Percentiles rank a stretch among this genome's conserved stretches.
phyloP scores from a whole-genome alignment of 1,139 yeast genomes.

The Zygotorulaspora mrakii region DNA sequence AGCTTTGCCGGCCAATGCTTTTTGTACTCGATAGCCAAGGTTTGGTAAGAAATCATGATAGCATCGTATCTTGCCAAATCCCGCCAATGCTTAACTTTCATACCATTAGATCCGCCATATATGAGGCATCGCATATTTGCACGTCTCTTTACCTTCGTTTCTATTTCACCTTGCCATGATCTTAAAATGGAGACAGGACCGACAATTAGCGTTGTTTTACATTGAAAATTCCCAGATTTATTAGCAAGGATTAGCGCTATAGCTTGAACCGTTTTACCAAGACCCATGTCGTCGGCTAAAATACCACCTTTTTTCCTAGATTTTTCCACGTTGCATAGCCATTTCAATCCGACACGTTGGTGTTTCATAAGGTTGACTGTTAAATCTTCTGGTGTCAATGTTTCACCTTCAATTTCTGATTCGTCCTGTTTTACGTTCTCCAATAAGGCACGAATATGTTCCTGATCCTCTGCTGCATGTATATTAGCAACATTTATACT shows the following conservation, averaged over 20 bases:
- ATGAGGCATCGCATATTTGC: constrained; percentile 49
- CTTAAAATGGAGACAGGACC: constrained; percentile 80
- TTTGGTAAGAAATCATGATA: constrained; percentile 70
- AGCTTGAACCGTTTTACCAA: constrained; percentile 87
- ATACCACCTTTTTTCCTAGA: constrained; percentile 67
- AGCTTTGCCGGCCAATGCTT: constrained; percentile 45
- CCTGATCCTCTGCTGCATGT: constrained; percentile 43
- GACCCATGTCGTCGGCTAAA: constrained; percentile 91
- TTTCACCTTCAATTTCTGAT: constrained; percentile 47
- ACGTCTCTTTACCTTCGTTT: constrained; percentile 52
- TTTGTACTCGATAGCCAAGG: constrained; percentile 65
- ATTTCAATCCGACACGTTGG: constrained; percentile 78
- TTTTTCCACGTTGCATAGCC: constrained; percentile 72
- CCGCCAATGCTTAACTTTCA: constrained; percentile 43
- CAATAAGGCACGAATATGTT: constrained; percentile 51
- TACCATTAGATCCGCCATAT: constrained; percentile 54
- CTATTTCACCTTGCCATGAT: constrained; percentile 82
- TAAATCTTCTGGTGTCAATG: constrained; percentile 67
- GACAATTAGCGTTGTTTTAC: constrained; percentile 65
- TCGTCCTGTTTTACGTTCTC: constrained; percentile 67
- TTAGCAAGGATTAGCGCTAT: constrained; percentile 63
- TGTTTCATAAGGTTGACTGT: constrained; percentile 69
- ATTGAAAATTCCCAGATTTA: constrained; percentile 38
- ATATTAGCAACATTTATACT: constrained; percentile 30
- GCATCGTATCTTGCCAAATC: constrained; percentile 61